A percentile compares a stretch with the other conserved stretches of the same genome.
These are phyloP conservation scores for Clarireedia hainanense DNA, from an alignment of 2,329 filamentous ascomycete genomes.

Conservation along the genomic window DNA sequence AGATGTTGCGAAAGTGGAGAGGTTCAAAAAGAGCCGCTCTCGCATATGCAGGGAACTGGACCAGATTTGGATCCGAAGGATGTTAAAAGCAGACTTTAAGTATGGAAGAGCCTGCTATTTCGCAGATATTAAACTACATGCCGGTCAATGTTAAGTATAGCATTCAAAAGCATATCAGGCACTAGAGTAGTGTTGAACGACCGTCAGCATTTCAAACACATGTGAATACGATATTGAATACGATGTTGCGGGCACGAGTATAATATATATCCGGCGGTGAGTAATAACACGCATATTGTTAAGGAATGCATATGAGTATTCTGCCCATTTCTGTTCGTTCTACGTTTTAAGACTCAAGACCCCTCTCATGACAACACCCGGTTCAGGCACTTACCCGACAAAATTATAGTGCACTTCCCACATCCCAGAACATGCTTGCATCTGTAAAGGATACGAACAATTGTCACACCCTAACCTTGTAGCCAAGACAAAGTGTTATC, in stretches of 20 bases:
- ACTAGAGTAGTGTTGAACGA: too few species aligned
- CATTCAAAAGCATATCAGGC: too few species aligned
- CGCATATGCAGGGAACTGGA: slow-evolving; percentile 19
- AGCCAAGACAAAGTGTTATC: neutral
- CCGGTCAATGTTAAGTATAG: too few species aligned
- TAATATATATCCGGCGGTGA: neutral
- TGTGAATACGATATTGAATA: too few species aligned
- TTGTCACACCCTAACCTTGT: neutral
- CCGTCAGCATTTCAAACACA: too few species aligned
- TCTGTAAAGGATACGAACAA: neutral
- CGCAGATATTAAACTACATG: too few species aligned
- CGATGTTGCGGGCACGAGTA: too few species aligned
- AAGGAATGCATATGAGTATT: too few species aligned
- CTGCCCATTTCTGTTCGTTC: neutral
- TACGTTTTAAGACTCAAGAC: neutral
- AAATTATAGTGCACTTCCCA: neutral
- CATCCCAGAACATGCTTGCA: neutral
- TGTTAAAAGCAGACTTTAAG: neutral
- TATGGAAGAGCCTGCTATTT: too few species aligned
- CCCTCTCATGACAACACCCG: neutral
- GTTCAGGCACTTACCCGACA: neutral
- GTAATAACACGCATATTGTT: neutral
- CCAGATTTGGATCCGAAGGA: slow-evolving; percentile 17
- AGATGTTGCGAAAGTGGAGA: slow-evolving; percentile 18
- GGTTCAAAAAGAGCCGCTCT: slow-evolving; percentile 13